Conservation (phyloP, 306 rosid species). For the Phaseolus lunatus region DNA sequence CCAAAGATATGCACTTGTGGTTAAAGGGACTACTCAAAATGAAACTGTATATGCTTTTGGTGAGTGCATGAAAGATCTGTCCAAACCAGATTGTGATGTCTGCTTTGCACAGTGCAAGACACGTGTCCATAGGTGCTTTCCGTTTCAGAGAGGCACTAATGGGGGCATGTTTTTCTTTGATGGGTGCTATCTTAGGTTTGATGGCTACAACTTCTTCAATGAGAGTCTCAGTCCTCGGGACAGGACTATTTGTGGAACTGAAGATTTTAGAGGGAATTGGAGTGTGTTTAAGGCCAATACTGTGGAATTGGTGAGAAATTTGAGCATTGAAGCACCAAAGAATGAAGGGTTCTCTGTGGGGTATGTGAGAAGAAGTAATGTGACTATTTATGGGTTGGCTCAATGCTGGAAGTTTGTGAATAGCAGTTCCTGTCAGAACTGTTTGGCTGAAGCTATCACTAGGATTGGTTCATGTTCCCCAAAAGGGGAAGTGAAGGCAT, state of each 20-base stretch:
- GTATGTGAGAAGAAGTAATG: slow-evolving; percentile 22
- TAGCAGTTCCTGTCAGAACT: slow-evolving; percentile 6
- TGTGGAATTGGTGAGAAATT: slow-evolving; percentile 22
- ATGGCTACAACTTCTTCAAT: slow-evolving; percentile 58
- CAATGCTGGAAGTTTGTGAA: slow-evolving; percentile 42
- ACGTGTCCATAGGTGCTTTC: slow-evolving; percentile 58
- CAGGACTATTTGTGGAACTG: slow-evolving; percentile 17
- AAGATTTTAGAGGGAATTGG: slow-evolving; percentile 31
- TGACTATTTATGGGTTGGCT: slow-evolving; percentile 47
- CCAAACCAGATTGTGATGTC: slow-evolving; percentile 61
- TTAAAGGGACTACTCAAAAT: slow-evolving; percentile 58
- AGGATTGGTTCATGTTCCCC: slow-evolving; percentile 36
- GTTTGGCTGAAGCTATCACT: slow-evolving; percentile 38
- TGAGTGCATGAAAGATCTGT: slow-evolving; percentile 73
- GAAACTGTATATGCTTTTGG: slow-evolving; percentile 68
- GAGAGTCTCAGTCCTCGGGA: slow-evolving; percentile 55
- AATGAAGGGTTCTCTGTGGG: slow-evolving; percentile 43
- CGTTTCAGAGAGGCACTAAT: slow-evolving; percentile 57
- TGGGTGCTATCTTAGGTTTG: slow-evolving; percentile 77
- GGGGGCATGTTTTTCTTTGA: slow-evolving; percentile 71
- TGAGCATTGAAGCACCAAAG: slow-evolving; percentile 39
- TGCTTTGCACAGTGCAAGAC: slow-evolving; percentile 73
- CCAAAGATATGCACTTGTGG: slow-evolving; percentile 51
- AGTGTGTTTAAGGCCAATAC: slow-evolving; percentile 33
- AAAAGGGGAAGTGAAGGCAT: slow-evolving; percentile 41